Conservation (phyloP, 1,284 basidiomycete genomes). For the Athelia psychrophila region DNA sequence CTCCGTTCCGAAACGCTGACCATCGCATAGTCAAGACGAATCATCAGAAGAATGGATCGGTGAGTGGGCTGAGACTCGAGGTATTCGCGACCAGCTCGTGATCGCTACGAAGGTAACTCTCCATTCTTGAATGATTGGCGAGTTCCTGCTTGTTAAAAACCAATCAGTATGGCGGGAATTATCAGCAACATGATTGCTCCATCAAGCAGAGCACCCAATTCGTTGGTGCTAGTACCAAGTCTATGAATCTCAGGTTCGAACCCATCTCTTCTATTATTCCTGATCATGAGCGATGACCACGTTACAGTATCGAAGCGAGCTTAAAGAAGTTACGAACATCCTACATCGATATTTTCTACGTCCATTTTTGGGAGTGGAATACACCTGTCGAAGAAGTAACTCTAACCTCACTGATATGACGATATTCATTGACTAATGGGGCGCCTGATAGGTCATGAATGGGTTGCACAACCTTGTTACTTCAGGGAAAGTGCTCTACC, state of each 20-base stretch:
- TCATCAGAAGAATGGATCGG: slow-evolving; percentile 52
- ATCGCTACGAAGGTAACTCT: slow-evolving; percentile 48
- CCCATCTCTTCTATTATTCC: no score
- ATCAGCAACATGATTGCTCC: slow-evolving; percentile 17
- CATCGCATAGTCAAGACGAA: slow-evolving; percentile 40
- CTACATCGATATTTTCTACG: slow-evolving; percentile 33
- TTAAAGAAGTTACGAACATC: slow-evolving; percentile 36
- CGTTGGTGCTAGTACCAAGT: slow-evolving; percentile 25
- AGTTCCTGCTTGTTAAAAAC: neutral
- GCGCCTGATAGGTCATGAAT: slow-evolving; percentile 35
- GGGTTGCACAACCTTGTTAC: slow-evolving; percentile 29
- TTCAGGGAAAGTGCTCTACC: slow-evolving; percentile 35
- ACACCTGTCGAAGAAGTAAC: neutral
- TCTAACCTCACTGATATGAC: neutral
- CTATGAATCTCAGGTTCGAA: slow-evolving; percentile 19
- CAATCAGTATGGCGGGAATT: slow-evolving; percentile 29
- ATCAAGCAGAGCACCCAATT: slow-evolving; percentile 20
- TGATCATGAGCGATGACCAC: no score
- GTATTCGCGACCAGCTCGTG: slow-evolving; percentile 51
- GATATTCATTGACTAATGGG: slow-evolving; percentile 28
- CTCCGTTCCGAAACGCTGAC: neutral
- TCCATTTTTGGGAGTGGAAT: slow-evolving; percentile 26
- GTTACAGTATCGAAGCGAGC: slow-evolving; percentile 21
- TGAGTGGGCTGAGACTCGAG: slow-evolving; percentile 50
- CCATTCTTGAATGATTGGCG: neutral